Evolutionary conservation across 306 rosid species (phyloP).

Genomic region (Quercus ilex): DNA sequence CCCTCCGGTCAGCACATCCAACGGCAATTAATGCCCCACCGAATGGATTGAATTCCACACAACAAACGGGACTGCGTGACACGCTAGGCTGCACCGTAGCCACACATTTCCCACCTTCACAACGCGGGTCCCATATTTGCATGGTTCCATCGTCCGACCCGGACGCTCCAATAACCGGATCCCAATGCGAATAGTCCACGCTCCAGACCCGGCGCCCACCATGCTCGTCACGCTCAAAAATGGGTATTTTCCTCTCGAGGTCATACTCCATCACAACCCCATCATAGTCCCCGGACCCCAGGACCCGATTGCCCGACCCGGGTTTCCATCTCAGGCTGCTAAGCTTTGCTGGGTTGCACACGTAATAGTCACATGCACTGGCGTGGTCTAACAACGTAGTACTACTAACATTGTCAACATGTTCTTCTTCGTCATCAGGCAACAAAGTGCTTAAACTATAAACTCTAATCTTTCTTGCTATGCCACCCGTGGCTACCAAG

Average conservation of each 20-base stretch:
- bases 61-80: slow-evolving; percentile 38
- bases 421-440: neutral
- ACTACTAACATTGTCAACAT: neutral
- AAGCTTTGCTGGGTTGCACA: slow-evolving; percentile 62
- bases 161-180: slow-evolving; percentile 46
- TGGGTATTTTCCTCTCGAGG: slow-evolving; percentile 34
- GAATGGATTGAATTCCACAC: slow-evolving; percentile 50
- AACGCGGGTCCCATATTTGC: slow-evolving; percentile 65
- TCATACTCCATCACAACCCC: slow-evolving; percentile 65
- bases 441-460: slow-evolving; percentile 28
- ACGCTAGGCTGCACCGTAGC: slow-evolving; percentile 37
- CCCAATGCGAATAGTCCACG: slow-evolving; percentile 45
- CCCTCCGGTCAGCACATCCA: slow-evolving; percentile 58
- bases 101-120: slow-evolving; percentile 33
- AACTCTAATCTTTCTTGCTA: slow-evolving; percentile 47
- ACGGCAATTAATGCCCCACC: slow-evolving; percentile 37
- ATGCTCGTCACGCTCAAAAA: slow-evolving; percentile 69
- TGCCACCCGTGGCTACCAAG: slow-evolving; percentile 56
- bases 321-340: slow-evolving; percentile 67
- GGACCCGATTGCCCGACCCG: slow-evolving; percentile 27
- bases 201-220: slow-evolving; percentile 71
- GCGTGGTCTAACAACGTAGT: slow-evolving; percentile 34
- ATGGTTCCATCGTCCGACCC: slow-evolving; percentile 69
- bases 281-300: slow-evolving; percentile 62
- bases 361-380: slow-evolving; percentile 36